Evolutionary conservation across 352 stramenopile species (phyloP), one percentile per base, ranked within the genome.

Genomic region (Phytophthora tubulina): DNA sequence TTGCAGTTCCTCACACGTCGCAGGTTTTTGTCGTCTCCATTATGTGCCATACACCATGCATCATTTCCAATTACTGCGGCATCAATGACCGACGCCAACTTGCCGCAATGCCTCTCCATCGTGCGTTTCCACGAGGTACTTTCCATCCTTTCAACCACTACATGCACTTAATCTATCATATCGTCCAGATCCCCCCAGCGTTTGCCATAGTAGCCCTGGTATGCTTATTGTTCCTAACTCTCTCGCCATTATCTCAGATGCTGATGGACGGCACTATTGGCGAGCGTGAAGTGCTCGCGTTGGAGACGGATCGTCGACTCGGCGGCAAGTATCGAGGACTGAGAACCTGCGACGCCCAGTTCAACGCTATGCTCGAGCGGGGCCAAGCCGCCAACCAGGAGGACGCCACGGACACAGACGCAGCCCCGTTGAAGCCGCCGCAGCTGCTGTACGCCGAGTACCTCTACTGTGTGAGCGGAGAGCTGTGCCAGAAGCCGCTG

Each of bases 41-140:
- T 60, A 62, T 69, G 46, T 76, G 41, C 55, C 36, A 5, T 27
- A 14, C 42, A 65, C 44, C 6, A 54, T 15, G 9, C 53, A 36
- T 50, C 52, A 67, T 49, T 65, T 50, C 3, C 41, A 63, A 60
- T 45, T 27, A 42, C 44, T 39, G 32, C 32, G 31, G 32, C 30
- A 27, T 41, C 38, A 9, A 86, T 85, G 73, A 76, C 70, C 62
- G 77, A 82, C 39, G 59, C 72, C 39, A 73, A 57, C 45, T 80
- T 90, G 60, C 85, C 86, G 7, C 82, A 91, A 67, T 94, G 85
- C 60, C 38, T 87, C 32, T 72, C 80, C 31, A 85, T 75, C 56
- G 48, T 92, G 74, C 83, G 81, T 67, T 77, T 94, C 63, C 83
- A 93, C 35, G 78, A 92, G 82, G 86, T 94, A 54, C 56, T 63